A percentile compares a stretch with the other conserved stretches of the same genome.
Evolutionary conservation across 352 stramenopile genomes (phyloP).

Genomic region (Pythium aquatile): DNA sequence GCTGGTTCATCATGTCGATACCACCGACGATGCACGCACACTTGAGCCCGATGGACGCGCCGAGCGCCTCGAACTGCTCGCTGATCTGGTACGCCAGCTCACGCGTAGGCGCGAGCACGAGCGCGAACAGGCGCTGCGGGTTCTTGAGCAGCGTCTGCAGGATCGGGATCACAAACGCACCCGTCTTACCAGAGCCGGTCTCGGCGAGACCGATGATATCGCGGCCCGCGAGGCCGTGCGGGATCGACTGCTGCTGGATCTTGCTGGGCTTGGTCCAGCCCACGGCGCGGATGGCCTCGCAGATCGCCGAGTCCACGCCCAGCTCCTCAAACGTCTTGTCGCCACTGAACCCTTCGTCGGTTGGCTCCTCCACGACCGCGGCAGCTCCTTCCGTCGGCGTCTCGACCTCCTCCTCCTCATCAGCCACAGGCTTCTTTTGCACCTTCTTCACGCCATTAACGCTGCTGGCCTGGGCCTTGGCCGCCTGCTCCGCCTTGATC

Average conservation of each 20-base stretch:
- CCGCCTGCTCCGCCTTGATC: constrained; percentile 12
- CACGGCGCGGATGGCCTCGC: constrained; percentile 89
- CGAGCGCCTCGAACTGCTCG: constrained; percentile 93
- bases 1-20: constrained; percentile 97
- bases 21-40: constrained; percentile 93
- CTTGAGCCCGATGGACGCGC: constrained; percentile 91
- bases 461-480: constrained; percentile 5
- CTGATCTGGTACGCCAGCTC: constrained; percentile 96
- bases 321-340: constrained; percentile 88
- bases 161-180: constrained; percentile 94
- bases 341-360: constrained; percentile 58
- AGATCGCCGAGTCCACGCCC: constrained; percentile 89
- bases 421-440: neutral
- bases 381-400: constrained; percentile 22
- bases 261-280: constrained; percentile 93
- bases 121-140: constrained; percentile 86
- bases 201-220: constrained; percentile 98
- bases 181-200: constrained; percentile 95
- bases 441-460: neutral
- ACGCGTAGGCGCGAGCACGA: constrained; percentile 92
- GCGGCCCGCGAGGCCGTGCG: constrained; percentile 88
- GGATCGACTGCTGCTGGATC: constrained; percentile 95
- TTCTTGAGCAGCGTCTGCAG: constrained; percentile 91
- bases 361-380: neutral
- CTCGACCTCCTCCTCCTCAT: constrained; percentile 12